Evolutionary conservation across 768 basidiomycete species (phyloP).

Genomic region (Suillus placidus): DNA sequence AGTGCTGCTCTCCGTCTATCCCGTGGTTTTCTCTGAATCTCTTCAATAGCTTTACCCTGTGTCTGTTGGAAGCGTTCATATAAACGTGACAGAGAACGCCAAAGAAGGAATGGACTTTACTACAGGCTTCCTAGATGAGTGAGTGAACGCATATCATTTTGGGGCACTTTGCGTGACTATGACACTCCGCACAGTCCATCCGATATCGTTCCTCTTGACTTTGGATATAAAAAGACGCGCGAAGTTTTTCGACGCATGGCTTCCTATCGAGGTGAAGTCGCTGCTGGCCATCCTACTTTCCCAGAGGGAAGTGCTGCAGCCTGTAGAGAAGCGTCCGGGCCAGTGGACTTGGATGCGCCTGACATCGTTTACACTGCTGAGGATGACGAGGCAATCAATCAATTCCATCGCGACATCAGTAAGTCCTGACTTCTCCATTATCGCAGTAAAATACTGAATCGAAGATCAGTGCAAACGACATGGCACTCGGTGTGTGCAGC

Average conservation of each 20-base stretch:
- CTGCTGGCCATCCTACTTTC: constrained; percentile 25
- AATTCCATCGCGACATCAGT: constrained; percentile 27
- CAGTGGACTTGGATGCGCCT: constrained; percentile 29
- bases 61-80: constrained; percentile 51
- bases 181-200: constrained; percentile 18
- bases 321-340: constrained; percentile 19
- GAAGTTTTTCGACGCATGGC: constrained; percentile 44
- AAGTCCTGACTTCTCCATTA: background rate
- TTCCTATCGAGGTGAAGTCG: constrained; percentile 40
- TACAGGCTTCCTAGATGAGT: constrained; percentile 50
- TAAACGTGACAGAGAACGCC: constrained; percentile 43
- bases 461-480: constrained; percentile 28
- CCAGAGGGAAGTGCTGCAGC: constrained; percentile 30
- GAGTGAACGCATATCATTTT: constrained; percentile 12
- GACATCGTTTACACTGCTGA: constrained; percentile 36
- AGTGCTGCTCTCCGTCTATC: constrained; percentile 22
- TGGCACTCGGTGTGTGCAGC: constrained; percentile 34
- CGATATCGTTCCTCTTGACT: constrained; percentile 29
- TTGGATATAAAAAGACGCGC: constrained; percentile 30
- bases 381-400: constrained; percentile 39
- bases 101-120: constrained; percentile 46
- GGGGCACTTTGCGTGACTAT: background rate
- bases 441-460: background rate
- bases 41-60: constrained; percentile 42
- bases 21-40: background rate